Conservation (phyloP, 2,329 filamentous ascomycete genomes). For the Trichoderma guizhouense region DNA sequence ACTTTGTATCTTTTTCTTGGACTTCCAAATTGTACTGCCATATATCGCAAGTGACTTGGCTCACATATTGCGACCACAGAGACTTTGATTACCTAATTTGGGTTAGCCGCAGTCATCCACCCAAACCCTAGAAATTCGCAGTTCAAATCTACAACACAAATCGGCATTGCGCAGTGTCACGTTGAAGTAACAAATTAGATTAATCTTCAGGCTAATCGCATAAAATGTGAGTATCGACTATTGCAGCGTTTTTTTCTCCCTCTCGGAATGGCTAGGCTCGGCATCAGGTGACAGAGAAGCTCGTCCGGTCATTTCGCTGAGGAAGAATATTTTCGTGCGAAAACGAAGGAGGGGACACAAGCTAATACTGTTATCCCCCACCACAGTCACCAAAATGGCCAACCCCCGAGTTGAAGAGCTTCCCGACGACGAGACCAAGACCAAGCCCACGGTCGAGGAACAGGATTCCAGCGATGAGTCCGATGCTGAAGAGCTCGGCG, state of each 20-base stretch:
- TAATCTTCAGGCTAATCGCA: slow-evolving; percentile 35
- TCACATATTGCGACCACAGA: background rate
- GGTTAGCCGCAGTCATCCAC: slow-evolving; percentile 37
- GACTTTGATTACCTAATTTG: slow-evolving; percentile 40
- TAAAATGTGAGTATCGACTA: slow-evolving; percentile 30
- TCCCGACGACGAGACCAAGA: slow-evolving; percentile 79
- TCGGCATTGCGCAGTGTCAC: slow-evolving; percentile 30
- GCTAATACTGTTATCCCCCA: slow-evolving; percentile 29
- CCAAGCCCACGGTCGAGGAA: slow-evolving; percentile 72
- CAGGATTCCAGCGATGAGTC: slow-evolving; percentile 72
- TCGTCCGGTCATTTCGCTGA: background rate
- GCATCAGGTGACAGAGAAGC: background rate
- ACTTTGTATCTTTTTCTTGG: background rate
- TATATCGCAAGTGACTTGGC: background rate
- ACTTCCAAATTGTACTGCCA: background rate
- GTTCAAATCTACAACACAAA: slow-evolving; percentile 39
- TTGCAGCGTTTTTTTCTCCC: background rate
- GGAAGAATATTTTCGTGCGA: slow-evolving; percentile 21
- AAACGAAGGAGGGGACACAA: slow-evolving; percentile 23
- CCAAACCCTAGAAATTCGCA: slow-evolving; percentile 47
- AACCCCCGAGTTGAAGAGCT: slow-evolving; percentile 98
- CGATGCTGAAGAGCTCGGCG: slow-evolving; percentile 77
- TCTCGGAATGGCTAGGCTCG: background rate
- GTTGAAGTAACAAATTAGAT: slow-evolving; percentile 31
- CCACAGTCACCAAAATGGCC: slow-evolving; percentile 68